Base-by-base conservation (phyloP, 129 eudicot species). In the Lactuca saligna region DNA sequence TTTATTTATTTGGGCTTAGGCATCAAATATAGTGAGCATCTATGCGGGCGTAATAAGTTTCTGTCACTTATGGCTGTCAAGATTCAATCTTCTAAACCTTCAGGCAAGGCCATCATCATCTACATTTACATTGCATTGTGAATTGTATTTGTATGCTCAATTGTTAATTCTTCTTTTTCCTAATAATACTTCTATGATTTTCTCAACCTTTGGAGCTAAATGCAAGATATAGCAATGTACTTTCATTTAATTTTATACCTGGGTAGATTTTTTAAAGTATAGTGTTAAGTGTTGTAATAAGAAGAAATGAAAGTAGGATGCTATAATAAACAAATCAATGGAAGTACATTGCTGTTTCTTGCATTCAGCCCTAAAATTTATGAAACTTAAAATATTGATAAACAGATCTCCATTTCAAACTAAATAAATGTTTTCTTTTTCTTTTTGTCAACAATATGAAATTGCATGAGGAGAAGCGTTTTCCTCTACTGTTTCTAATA, bases 21-120 rank as follows among this genome's bases (percentile, higher is more conserved):
- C 66, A 62, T 66, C 60, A 83, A 63, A 69, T 65, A 72, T 54
- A 64, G 54, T 56, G 86, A 83, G 39, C 85, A 32, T 42, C 69
- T 76, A 25, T 57, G 64, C 59, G 79, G 83, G 38, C 79, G 66
- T 65, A 80, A 67, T 68, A 85, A 88, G 82, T 78, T 82, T 71
- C 76, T 88, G n/a, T 75, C 82, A 66, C 78, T 75, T 32, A 71
- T 70, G 77, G 82, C 86, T 80, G 65, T 70, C 81, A 88, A 72
- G 77, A 48, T 55, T 66, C 77, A 85, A 59, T 66, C 69, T 66
- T 75, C 82, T 58, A 85, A 79, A 70, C 48, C 75, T 72, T 66
- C 70, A 79, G 84, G 91, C 86, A 81, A 82, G 80, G 42, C 34
- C 44, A 29, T 68, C 17, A 33, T 20, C 41, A 54, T 53, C 44